Evolutionary conservation across 129 eudicot species (phyloP).

Genomic region (Arctium minus): DNA sequence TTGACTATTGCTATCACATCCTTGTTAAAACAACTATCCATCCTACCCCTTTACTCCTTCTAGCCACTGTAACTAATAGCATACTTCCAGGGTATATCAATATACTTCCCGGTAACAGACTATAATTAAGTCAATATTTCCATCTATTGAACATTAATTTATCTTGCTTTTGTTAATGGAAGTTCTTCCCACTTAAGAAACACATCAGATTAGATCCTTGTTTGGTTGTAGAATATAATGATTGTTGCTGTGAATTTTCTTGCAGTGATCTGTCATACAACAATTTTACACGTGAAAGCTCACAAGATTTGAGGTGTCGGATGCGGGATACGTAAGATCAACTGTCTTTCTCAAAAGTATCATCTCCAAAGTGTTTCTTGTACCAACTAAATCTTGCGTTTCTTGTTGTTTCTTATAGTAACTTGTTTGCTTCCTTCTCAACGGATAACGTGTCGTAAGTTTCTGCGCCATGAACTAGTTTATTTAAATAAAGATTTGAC

Average conservation of each 20-base stretch:
- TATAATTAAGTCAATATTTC: too few species aligned
- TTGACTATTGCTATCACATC: too few species aligned
- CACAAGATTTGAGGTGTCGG: conserved; percentile 26
- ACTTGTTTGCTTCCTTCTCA: conserved; percentile 29
- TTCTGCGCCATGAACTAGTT: not conserved
- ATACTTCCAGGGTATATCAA: too few species aligned
- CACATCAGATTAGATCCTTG: too few species aligned
- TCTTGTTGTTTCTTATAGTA: conserved; percentile 22
- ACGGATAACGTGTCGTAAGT: conserved; percentile 36
- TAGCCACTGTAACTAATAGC: too few species aligned
- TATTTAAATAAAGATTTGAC: not conserved
- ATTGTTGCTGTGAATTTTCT: not conserved
- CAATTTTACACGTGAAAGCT: conserved; percentile 31
- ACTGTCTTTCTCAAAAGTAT: conserved; percentile 1
- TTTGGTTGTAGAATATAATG: not conserved
- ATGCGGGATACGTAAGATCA: conserved; percentile 30
- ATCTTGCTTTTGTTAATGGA: too few species aligned
- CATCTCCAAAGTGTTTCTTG: not conserved
- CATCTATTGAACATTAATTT: too few species aligned
- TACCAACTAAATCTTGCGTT: conserved; percentile 3
- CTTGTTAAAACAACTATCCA: too few species aligned
- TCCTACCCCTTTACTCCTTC: too few species aligned
- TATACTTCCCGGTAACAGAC: not conserved
- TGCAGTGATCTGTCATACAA: conserved; percentile 49
- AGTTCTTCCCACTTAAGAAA: too few species aligned